Evolutionary conservation across 73 alveolate species (phyloP).

Genomic region (Uronychia binucleata): DNA sequence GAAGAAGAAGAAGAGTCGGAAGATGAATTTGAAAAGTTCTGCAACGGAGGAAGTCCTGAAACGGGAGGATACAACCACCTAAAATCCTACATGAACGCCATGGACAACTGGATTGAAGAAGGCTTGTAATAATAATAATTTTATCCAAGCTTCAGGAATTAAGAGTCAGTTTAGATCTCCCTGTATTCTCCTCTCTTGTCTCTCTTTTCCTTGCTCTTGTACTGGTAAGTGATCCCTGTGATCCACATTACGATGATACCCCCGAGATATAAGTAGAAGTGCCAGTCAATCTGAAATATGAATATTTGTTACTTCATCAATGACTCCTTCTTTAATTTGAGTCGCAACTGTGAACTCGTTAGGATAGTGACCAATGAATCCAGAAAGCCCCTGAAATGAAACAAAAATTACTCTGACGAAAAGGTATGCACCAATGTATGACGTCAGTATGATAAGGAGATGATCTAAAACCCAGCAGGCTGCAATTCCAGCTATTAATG

Average conservation of each 20-base stretch:
- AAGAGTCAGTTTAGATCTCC: no score
- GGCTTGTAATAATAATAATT: background rate
- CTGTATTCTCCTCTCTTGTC: background rate
- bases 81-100: slow-evolving; percentile 15
- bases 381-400: slow-evolving; percentile 11
- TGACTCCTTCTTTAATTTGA: slow-evolving; percentile 8
- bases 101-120: slow-evolving; percentile 29
- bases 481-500: slow-evolving; percentile 1
- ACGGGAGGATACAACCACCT: slow-evolving; percentile 10
- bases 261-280: background rate
- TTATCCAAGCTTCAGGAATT: no score
- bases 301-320: background rate
- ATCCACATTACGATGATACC: background rate
- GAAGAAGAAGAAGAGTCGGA: background rate
- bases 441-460: slow-evolving; percentile 21
- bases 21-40: background rate
- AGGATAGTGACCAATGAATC: slow-evolving; percentile 12
- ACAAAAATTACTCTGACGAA: slow-evolving; percentile 15
- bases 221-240: background rate
- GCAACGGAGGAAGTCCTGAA: no score
- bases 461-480: background rate
- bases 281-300: no score
- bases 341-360: slow-evolving; percentile 22
- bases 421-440: slow-evolving; percentile 20
- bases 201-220: background rate